These are phyloP conservation scores for Zasmidium cellare DNA, from an alignment of 2,329 filamentous ascomycete genomes.

Conservation along the genomic window DNA sequence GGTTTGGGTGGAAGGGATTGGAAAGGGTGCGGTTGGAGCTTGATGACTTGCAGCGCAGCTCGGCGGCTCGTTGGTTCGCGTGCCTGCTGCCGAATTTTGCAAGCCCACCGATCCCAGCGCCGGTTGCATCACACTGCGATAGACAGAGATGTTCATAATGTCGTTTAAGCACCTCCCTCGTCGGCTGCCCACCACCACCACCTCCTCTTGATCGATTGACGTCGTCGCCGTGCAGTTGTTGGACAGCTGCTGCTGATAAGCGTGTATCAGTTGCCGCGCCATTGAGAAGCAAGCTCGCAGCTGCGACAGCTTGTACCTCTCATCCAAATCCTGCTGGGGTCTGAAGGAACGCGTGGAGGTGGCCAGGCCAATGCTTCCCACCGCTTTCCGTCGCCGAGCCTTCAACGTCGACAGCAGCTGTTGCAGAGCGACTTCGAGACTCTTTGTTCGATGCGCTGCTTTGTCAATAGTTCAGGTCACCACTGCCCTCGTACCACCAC, in stretches of 20 bases:
- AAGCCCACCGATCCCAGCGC: too few relatives aligned
- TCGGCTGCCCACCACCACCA: too few relatives aligned
- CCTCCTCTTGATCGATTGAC: background rate
- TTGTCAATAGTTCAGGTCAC: too few relatives aligned
- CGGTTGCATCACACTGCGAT: constrained; percentile 4
- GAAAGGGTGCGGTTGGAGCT: constrained; percentile 9
- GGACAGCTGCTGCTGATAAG: constrained; percentile 1
- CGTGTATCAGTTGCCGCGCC: constrained; percentile 3
- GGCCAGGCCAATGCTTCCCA: background rate
- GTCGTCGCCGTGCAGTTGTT: background rate
- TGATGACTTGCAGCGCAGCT: constrained; percentile 12
- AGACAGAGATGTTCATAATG: constrained; percentile 8
- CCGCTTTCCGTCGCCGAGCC: background rate
- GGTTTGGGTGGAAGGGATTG: background rate
- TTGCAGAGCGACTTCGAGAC: background rate
- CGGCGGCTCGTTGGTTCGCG: background rate
- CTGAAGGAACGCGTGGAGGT: background rate
- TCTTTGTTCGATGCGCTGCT: too few relatives aligned
- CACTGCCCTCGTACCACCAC: background rate
- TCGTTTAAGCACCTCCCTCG: constrained; percentile 3
- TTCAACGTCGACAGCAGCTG: background rate
- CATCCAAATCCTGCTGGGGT: constrained; percentile 1
- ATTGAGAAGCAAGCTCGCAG: background rate
- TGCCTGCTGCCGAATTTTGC: constrained; percentile 16
- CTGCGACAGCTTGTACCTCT: constrained; percentile 1